Percentiles rank a stretch among this genome's conserved stretches.
These are phyloP conservation scores for Lachancea dasiensis DNA, from an alignment of 805 yeast species.

Conservation along the genomic window DNA sequence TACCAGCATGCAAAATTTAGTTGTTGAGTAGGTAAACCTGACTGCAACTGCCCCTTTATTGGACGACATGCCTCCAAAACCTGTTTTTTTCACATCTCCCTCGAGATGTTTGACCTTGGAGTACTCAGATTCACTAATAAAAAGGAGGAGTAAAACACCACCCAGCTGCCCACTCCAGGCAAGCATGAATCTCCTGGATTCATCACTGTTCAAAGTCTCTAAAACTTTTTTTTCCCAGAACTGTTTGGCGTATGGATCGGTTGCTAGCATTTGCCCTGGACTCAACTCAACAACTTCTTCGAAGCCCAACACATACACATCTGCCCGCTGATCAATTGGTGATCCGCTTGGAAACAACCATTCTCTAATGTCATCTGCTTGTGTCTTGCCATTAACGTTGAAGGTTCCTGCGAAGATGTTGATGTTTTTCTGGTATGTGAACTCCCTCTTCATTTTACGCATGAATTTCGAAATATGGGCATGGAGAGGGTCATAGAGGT, in stretches of 20 bases:
- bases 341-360: constrained; percentile 71
- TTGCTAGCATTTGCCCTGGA: constrained; percentile 75
- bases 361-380: constrained; percentile 50
- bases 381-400: constrained; percentile 70
- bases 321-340: constrained; percentile 41
- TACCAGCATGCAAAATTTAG: constrained; percentile 70
- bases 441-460: constrained; percentile 43
- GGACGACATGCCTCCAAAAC: constrained; percentile 85
- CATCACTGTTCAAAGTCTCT: constrained; percentile 38
- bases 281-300: constrained; percentile 86
- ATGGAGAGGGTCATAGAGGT: constrained; percentile 81
- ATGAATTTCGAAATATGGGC: constrained; percentile 73
- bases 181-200: constrained; percentile 43
- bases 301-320: constrained; percentile 74
- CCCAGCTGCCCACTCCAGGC: constrained; percentile 80
- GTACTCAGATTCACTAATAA: constrained; percentile 49
- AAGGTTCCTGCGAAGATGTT: constrained; percentile 77
- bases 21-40: constrained; percentile 57
- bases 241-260: constrained; percentile 55
- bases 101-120: constrained; percentile 54
- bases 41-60: constrained; percentile 78
- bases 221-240: constrained; percentile 64
- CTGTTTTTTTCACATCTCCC: constrained; percentile 80
- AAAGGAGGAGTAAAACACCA: constrained; percentile 70
- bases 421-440: constrained; percentile 55